phyloP scores from a whole-genome alignment of 352 stramenopile genomes.

The Globisporangium carolinianum region DNA sequence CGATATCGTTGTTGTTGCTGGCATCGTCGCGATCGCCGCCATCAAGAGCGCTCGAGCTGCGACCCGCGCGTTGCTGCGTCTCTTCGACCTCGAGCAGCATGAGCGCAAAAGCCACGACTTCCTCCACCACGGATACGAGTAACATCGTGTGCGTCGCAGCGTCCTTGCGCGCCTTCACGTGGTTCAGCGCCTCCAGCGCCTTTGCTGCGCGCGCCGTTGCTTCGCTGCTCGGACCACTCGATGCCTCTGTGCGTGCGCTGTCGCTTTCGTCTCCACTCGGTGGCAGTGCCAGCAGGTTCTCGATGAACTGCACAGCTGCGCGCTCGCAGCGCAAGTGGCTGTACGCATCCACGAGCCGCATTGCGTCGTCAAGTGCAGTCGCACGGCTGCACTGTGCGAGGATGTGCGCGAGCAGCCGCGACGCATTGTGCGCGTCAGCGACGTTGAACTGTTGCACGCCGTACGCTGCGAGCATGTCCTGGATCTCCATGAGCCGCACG shows the following conservation, averaged over 20 bases:
- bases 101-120: conserved; percentile 41
- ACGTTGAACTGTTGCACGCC: conserved; percentile 48
- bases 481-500: conserved; percentile 66
- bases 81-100: conserved; percentile 38
- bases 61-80: neutral
- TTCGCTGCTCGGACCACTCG: conserved; percentile 4
- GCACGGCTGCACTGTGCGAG: conserved; percentile 38
- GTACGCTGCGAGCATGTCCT: conserved; percentile 67
- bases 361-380: conserved; percentile 43
- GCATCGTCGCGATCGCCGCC: neutral
- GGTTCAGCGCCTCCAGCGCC: conserved; percentile 24
- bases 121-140: conserved; percentile 39
- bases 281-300: conserved; percentile 45
- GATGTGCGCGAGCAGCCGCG: conserved; percentile 48
- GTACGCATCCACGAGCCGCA: conserved; percentile 59
- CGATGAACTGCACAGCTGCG: conserved; percentile 46
- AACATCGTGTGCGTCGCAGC: conserved; percentile 16
- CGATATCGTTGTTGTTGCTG: neutral
- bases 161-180: conserved; percentile 34
- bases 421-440: conserved; percentile 37
- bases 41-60: neutral
- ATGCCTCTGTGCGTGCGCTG: neutral
- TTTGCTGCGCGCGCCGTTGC: conserved; percentile 10
- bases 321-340: conserved; percentile 41
- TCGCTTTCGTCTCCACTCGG: neutral